phyloP scores from a whole-genome alignment of 805 yeast species.

The Lipomyces oligophaga region DNA sequence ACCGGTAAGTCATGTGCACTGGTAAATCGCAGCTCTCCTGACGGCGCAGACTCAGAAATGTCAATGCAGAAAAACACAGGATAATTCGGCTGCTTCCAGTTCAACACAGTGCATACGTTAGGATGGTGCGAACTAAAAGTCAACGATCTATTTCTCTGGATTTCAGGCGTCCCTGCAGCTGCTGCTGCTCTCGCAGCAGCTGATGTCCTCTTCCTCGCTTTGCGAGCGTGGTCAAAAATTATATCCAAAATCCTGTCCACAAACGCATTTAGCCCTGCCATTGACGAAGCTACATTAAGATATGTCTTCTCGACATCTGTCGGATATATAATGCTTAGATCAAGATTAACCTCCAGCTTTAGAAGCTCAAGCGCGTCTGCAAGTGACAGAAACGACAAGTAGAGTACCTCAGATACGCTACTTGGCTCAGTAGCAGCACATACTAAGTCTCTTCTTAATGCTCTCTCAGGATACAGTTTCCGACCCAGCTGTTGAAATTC shows the following conservation, averaged over 20 bases:
- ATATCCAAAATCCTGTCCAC: constrained; percentile 69
- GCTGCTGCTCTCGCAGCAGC: constrained; percentile 30
- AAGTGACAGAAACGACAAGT: constrained; percentile 54
- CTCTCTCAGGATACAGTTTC: constrained; percentile 1
- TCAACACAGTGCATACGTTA: constrained; percentile 83
- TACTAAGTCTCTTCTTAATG: constrained; percentile 1
- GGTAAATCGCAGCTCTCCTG: constrained; percentile 40
- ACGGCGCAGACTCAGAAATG: constrained; percentile 9
- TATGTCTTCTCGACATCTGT: constrained; percentile 45
- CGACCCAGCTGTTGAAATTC: constrained; percentile 22
- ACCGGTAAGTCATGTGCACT: constrained; percentile 35
- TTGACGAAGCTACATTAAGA: constrained; percentile 19
- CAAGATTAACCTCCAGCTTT: constrained; percentile 60
- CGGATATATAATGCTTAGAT: constrained; percentile 75
- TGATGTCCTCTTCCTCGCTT: constrained; percentile 34
- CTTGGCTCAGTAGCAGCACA: constrained; percentile 5
- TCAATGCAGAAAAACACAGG: constrained; percentile 86
- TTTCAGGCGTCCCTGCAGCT: constrained; percentile 6
- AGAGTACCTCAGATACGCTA: constrained; percentile 28
- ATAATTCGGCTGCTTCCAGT: constrained; percentile 98
- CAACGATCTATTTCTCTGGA: constrained; percentile 42
- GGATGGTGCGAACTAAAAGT: constrained; percentile 85
- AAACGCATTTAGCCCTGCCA: constrained; percentile 60
- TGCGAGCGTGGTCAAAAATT: constrained; percentile 72
- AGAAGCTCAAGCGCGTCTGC: constrained; percentile 53